Evolutionary conservation across 441 rosid genomes (phyloP), one percentile per base, ranked within the genome.

Genomic region (Hypseocharis bilobata): DNA sequence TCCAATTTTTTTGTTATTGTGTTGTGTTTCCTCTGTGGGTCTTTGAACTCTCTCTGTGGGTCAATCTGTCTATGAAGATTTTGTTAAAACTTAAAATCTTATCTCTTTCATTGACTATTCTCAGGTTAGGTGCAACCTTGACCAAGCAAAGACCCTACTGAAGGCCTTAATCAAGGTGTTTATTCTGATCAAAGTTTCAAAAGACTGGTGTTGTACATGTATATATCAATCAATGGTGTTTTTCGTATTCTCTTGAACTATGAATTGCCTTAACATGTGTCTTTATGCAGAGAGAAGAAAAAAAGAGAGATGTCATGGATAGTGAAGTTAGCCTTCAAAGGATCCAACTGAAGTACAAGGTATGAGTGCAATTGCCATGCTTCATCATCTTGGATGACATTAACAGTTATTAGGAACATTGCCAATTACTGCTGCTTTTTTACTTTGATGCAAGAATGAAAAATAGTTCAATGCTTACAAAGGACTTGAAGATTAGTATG

Each of bases 111-210:
- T 71, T 60, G 22, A 57, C 67, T 59, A 49, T 70, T 75, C 70
- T 67, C 83, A 89, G 98, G 96, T 92, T 69, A 82, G 98, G 72
- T 96, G 96, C 78, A 92, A 92, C 76, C 91, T 92, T 57, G 96
- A 85, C 57, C 96, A 92, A 77, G 96, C 98, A 44, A 87, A 92
- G 80, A 81, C 84, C 63, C 83, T 92, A 65, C 84, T 92, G 52
- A 91, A 88, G 74, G 86, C 89, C 28, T 81, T 92, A 65, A 88
- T 92, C 74, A 92, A 86, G 98, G 98, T 84, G 71, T 64, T 60
- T 73, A 25, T 32, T 74, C 63, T 70, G 17, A 14, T 51, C 22
- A 28, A 66, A 27, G 52, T 70, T 78, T n/a, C n/a, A n/a, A 54
- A 27, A 52, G 73, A n/a, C 60, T 56, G 3, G 6, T 5, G 34